These are phyloP conservation scores for Capsicum chinense DNA, from an alignment of 257 asterid species.

Conservation along the genomic window DNA sequence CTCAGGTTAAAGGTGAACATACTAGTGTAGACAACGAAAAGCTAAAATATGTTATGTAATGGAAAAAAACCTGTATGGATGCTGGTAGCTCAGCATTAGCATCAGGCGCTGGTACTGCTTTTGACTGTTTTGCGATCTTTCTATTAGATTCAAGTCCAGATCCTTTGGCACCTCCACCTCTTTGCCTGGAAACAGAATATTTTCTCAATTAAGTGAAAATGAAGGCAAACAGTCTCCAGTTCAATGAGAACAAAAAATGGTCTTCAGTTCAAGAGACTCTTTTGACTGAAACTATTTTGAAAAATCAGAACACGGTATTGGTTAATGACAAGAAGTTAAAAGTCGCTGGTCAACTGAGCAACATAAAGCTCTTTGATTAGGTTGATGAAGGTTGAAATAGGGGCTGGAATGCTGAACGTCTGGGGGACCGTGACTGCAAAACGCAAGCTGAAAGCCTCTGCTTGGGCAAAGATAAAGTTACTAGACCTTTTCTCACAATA, in stretches of 20 bases:
- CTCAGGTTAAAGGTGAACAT: slow-evolving; percentile 9
- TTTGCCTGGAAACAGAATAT: slow-evolving; percentile 52
- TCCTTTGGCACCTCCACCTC: slow-evolving; percentile 55
- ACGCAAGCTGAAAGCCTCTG: background rate
- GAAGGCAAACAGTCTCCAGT: slow-evolving; percentile 6
- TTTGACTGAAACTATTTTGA: slow-evolving; percentile 7
- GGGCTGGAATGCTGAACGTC: slow-evolving; percentile 3
- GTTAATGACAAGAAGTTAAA: background rate
- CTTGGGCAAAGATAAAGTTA: slow-evolving; percentile 13
- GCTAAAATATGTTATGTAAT: background rate
- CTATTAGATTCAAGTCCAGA: slow-evolving; percentile 51
- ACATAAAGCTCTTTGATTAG: slow-evolving; percentile 14
- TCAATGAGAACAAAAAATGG: slow-evolving; percentile 2
- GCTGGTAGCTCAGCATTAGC: slow-evolving; percentile 70
- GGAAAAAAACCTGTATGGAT: slow-evolving; percentile 61
- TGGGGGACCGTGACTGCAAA: slow-evolving; percentile 1
- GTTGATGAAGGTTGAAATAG: slow-evolving; percentile 1
- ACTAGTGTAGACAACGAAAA: slow-evolving; percentile 19
- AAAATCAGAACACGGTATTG: background rate
- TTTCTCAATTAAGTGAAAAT: background rate
- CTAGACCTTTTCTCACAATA: background rate
- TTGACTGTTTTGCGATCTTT: slow-evolving; percentile 54
- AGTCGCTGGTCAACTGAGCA: background rate
- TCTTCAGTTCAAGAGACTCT: slow-evolving; percentile 22
- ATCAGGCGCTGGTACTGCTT: slow-evolving; percentile 64